These are phyloP conservation scores for Ocimum tenuiflorum DNA, from an alignment of 257 asterid species.

Conservation along the genomic window DNA sequence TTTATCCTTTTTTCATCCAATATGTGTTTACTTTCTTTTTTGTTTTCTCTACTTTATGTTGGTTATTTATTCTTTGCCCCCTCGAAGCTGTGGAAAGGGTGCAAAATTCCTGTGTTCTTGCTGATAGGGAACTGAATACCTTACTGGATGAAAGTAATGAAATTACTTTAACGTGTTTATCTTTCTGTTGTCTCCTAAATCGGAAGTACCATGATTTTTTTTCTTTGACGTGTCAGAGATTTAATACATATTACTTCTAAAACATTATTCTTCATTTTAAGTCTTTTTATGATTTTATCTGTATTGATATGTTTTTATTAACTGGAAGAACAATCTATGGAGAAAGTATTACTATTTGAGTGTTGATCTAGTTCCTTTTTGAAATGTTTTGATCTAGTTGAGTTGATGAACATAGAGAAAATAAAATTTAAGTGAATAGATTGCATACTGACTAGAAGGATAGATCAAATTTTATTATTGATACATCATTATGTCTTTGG, in stretches of 20 bases:
- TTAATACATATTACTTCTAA: neutral
- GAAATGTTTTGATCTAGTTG: neutral
- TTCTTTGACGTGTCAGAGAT: neutral
- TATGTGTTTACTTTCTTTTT: neutral
- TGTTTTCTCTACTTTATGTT: neutral
- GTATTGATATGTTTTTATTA: neutral
- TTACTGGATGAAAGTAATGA: neutral
- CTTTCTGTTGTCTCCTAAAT: slow-evolving; percentile 1
- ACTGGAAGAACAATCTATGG: neutral
- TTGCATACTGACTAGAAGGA: neutral
- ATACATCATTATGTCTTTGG: neutral
- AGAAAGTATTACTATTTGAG: neutral
- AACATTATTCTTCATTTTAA: neutral
- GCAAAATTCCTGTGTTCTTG: neutral
- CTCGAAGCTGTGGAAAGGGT: neutral
- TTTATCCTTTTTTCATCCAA: neutral
- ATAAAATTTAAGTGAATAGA: neutral
- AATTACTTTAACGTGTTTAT: neutral
- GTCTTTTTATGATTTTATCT: neutral
- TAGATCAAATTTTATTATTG: neutral
- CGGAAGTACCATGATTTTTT: neutral
- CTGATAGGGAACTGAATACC: neutral
- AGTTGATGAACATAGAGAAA: neutral
- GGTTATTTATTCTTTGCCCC: neutral
- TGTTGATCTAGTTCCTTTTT: too few species aligned